Evolutionary conservation across 2,329 filamentous ascomycete genomes (phyloP), one percentile per base, ranked within the genome.

Genomic region (Aspergillus ochraceoroseus): DNA sequence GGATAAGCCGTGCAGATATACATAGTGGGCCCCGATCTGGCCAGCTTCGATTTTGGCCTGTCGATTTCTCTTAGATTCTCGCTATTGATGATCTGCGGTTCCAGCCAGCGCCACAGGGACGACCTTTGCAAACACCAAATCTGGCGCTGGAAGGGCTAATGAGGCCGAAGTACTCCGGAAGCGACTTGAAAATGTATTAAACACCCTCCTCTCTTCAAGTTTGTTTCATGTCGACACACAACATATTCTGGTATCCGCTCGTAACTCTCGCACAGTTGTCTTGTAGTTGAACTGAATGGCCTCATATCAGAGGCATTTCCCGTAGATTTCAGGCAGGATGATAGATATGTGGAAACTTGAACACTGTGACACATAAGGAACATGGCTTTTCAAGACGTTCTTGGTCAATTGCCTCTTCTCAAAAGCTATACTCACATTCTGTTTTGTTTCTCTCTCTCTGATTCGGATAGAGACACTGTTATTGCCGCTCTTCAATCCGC

Each of bases 391-490:
- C 43, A 48, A 41, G 52, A 53, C 34, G 32, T 53, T 8, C 38
- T 56, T 7, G 53, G 51, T 15, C 53, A 56, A 22, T 41, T 56
- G 2, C 53, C 52, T 4, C 18, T 53, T 3, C 43, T 56, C 8
- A 49, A 53, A 27, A 48, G 40, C 26, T 56, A 56, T 36, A 53
- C 41, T 0, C 50, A 54, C 28, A 36, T 54, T 19, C 22, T 50
- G n/a, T 41, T 54, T 4, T 46, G 45, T 20, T 54, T 56, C 33
- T 20, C 52, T 1, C 27, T 53, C 3, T 8, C 38, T 4, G 32
- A 49, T 5, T 30, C 32, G 4, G 6, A 38, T 5, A 20, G 39
- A 5, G 23, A 38, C 4, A n/a, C 36, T 4, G 38, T 35, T 7
- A 7, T 51, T 4, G 38, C 37, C 4, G 18, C 35, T 13, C 29